Evolutionary conservation across 129 eudicot species (phyloP), one percentile per base, ranked within the genome.

Genomic region (Heracleum sosnowskyi): DNA sequence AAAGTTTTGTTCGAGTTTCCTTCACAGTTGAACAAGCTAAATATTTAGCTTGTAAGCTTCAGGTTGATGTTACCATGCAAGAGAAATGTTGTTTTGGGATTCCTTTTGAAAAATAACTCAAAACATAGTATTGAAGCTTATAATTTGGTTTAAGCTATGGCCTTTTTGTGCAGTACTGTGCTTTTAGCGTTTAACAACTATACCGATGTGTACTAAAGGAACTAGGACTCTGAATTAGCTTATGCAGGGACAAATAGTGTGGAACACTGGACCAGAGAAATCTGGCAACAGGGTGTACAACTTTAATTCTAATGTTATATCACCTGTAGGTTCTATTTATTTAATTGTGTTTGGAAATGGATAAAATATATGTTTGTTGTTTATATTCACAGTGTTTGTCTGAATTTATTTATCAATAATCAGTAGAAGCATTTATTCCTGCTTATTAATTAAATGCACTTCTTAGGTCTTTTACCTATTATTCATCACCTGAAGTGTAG

Each of bases 391-490:
- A 35, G 13, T 76, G 66, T 31, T 31, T 29, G 31, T 31, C 26
- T 33, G 45, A 28, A 41, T 26, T 64, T 37, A 41, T 41, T 57
- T 62, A 39, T 49, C 18, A 18, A 44, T 45, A 20, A 57, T 64
- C 37, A 75, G 44, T 69, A 57, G 39, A 46, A 55, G 76, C 62
- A 75, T 75, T 46, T 28, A 16, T 6, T 60, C 70, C 53, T 51
- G 40, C 77, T 82, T 39, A 73, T 33, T 40, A 33, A 17, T 45
- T 45, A 33, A 4, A 49, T 40, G 60, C 46, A 69, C 60, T 76
- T 66, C 60, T 57, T 83, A 96, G 99, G 99, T 12, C 83, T 90
- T 47, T 81, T 90, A 82, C 97, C 99, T 39, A 79, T 96, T 68
- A 83, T 96, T 79, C 91, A 83, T 40, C 86, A 86, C 75, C 68